Base-by-base conservation (phyloP, 352 stramenopile species). In the Pythium sp. region DNA sequence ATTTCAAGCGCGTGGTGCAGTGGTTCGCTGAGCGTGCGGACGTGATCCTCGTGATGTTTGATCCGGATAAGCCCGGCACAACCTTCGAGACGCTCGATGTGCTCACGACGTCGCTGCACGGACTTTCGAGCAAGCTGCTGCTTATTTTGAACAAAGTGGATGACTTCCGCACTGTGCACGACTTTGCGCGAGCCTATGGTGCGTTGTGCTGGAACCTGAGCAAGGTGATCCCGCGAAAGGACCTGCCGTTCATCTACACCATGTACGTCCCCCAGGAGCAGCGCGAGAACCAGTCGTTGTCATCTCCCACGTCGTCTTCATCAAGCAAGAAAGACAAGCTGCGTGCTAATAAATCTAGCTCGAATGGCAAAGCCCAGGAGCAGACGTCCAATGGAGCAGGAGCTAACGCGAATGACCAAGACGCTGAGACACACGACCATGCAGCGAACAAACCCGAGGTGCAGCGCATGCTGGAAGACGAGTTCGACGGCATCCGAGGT, bases 141-240 rank as follows among this genome's bases (percentile, higher is more conserved):
- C 74, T 96, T 32, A 94, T 96, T 58, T 64, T 96, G 30, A 96
- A 96, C 81, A 96, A 96, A 75, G 88, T 96, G 28, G 88, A 96
- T 68, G 88, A 96, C 68, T 96, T 96, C 62, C 82, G 79, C 53
- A 87, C 86, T 9, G 88, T 96, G 26, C 88, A 96, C 62, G 88
- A 96, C 74, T 96, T 96, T 74, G 86, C 88, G 2, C 75, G 88
- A 4, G 88, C 88, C 18, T 96, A 96, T 53, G 88, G 88, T 51
- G 88, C 88, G 38, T 67, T 96, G 22, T 96, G 88, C 76, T 96
- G 88, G 88, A 96, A 96, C 69, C 71, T 96, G 47, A 96, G 88
- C 69, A 93, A 94, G 54, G 85, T 96, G 62, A 96, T 93, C 47
- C 86, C 85, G 34, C 79, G 88, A 32, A 96, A 96, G 67, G 88